Evolutionary conservation across 139 green algal species (phyloP).

Genomic region (Picochlorum sp.): DNA sequence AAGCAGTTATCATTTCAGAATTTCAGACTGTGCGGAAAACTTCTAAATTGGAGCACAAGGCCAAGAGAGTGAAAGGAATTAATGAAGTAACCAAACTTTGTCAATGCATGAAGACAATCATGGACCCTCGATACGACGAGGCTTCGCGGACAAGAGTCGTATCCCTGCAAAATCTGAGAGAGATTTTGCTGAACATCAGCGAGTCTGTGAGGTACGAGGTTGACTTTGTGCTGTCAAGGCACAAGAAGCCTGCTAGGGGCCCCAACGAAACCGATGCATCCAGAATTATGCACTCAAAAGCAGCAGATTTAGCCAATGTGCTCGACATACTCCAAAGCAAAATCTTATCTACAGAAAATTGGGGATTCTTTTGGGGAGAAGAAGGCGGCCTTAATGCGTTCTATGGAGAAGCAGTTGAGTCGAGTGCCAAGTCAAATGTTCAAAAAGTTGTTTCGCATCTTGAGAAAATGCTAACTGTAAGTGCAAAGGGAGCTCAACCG

Average conservation of each 20-base stretch:
- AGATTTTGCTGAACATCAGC: not conserved
- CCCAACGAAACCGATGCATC: not conserved
- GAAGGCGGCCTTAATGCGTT: conserved; percentile 11
- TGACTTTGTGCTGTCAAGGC: conserved; percentile 7
- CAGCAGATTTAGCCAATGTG: not conserved
- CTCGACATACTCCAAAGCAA: not conserved
- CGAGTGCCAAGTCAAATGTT: not conserved
- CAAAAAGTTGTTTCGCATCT: conserved; percentile 26
- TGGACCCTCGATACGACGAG: not conserved
- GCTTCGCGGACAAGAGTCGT: not conserved
- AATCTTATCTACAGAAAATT: conserved; percentile 3
- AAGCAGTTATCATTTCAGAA: conserved; percentile 13
- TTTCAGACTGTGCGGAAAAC: conserved; percentile 19
- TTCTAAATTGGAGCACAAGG: conserved; percentile 16
- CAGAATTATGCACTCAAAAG: conserved; percentile 7
- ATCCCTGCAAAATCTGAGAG: not conserved
- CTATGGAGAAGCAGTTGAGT: conserved; percentile 5
- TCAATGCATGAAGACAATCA: conserved; percentile 11
- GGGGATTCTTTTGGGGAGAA: conserved; percentile 17
- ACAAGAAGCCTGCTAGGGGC: not conserved
- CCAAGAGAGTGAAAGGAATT: conserved; percentile 5
- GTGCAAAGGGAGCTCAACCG: conserved; percentile 38
- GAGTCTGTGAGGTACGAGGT: not conserved
- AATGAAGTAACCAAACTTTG: conserved; percentile 14
- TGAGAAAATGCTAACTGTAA: conserved; percentile 37